Conservation (phyloP, 352 stramenopile genomes). For the Phytophthora pseudosyringae region DNA sequence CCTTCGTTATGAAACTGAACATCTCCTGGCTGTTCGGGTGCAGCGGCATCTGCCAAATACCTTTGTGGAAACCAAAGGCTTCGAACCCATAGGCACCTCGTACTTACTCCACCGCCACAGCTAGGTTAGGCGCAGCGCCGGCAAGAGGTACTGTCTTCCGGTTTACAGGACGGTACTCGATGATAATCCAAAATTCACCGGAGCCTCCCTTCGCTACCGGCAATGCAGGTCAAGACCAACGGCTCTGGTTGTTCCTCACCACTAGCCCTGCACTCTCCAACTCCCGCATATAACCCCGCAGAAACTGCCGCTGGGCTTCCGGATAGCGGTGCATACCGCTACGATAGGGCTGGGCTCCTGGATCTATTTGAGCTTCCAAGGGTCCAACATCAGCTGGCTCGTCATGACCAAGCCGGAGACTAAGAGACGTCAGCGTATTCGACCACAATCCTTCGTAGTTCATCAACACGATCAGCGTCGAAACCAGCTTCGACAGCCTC, state of each 20-base stretch:
- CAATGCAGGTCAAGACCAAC: conserved; percentile 4
- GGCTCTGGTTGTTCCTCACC: conserved; percentile 4
- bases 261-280: neutral
- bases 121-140: neutral
- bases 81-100: conserved; percentile 4
- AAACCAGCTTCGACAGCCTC: conserved; percentile 10
- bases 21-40: neutral
- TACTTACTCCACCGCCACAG: neutral
- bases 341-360: conserved; percentile 9
- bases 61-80: conserved; percentile 7
- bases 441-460: neutral
- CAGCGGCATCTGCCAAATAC: conserved; percentile 10
- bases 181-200: neutral
- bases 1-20: conserved; percentile 13
- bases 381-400: conserved; percentile 5
- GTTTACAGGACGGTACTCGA: conserved; percentile 11
- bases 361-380: conserved; percentile 1
- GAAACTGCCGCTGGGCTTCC: conserved; percentile 1
- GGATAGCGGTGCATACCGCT: conserved; percentile 13
- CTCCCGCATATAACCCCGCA: conserved; percentile 10
- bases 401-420: conserved; percentile 3
- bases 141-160: neutral
- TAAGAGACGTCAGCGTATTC: conserved; percentile 7
- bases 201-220: conserved; percentile 2
- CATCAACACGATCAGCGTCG: neutral